Evolutionary conservation across 1,139 yeast species (phyloP).

Genomic region (Lodderomyces pseudojiufengensis): DNA sequence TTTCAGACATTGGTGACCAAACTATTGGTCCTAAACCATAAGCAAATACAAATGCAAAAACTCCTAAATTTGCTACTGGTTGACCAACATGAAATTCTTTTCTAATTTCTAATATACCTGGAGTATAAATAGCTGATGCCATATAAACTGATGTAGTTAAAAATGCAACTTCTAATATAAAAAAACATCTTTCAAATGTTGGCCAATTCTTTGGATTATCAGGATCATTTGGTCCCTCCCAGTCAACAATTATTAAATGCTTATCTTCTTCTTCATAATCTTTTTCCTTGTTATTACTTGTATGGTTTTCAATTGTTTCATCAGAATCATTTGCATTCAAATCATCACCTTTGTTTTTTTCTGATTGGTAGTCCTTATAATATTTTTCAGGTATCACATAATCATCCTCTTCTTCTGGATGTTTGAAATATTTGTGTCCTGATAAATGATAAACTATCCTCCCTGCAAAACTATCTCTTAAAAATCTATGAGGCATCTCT

Average conservation of each 20-base stretch:
- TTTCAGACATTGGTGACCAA: conserved; percentile 36
- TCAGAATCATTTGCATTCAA: not conserved
- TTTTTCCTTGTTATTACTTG: not conserved
- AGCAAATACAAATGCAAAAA: conserved; percentile 36
- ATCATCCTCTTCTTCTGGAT: conserved; percentile 31
- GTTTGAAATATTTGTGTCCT: conserved; percentile 24
- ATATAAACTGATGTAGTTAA: conserved; percentile 54
- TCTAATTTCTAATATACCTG: conserved; percentile 39
- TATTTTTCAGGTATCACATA: conserved; percentile 35
- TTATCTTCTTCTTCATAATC: not conserved
- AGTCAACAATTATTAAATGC: conserved; percentile 21
- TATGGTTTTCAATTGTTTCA: not conserved
- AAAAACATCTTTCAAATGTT: conserved; percentile 28
- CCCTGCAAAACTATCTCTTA: conserved; percentile 35
- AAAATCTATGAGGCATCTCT: conserved; percentile 19
- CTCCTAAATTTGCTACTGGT: conserved; percentile 30
- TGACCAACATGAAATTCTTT: conserved; percentile 24
- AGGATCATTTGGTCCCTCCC: conserved; percentile 54
- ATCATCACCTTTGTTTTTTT: not conserved
- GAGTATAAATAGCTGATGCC: conserved; percentile 61
- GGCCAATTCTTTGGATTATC: conserved; percentile 62
- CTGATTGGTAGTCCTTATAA: conserved; percentile 7
- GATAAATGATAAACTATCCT: conserved; percentile 31
- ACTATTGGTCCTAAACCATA: conserved; percentile 40
- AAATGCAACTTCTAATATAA: conserved; percentile 38